phyloP scores from a whole-genome alignment of 495 filamentous ascomycete genomes.

The Friedmanniomyces endolithicus region DNA sequence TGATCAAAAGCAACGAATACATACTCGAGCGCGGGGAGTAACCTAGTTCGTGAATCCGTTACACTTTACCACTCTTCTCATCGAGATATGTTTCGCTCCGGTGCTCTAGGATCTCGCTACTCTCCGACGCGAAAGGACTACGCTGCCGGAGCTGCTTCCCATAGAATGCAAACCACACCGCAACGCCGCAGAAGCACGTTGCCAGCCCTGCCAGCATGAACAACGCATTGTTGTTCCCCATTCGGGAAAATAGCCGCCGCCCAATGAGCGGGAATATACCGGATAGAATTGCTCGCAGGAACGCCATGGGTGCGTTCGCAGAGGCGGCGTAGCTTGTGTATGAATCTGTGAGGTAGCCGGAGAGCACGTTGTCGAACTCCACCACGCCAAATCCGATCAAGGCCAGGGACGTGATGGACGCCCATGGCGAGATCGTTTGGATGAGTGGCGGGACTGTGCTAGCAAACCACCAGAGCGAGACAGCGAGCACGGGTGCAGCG shows the following conservation, averaged over 20 bases:
- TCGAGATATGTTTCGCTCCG: background rate
- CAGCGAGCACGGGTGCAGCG: conserved; percentile 36
- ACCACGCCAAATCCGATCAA: conserved; percentile 40
- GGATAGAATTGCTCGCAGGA: conserved; percentile 35
- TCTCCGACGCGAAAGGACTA: conserved; percentile 21
- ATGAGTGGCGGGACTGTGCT: conserved; percentile 38
- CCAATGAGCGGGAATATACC: conserved; percentile 39
- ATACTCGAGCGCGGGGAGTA: too few relatives aligned
- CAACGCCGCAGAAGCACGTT: conserved; percentile 35
- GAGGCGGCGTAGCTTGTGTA: conserved; percentile 42
- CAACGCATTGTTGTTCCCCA: conserved; percentile 37
- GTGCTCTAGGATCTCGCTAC: background rate
- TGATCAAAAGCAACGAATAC: too few relatives aligned
- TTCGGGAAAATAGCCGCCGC: conserved; percentile 31
- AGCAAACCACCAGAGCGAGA: conserved; percentile 41
- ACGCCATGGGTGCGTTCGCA: conserved; percentile 38
- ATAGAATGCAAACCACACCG: conserved; percentile 35
- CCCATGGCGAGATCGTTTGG: conserved; percentile 29
- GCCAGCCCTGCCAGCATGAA: conserved; percentile 36
- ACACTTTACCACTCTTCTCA: too few relatives aligned
- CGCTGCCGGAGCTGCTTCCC: conserved; percentile 33
- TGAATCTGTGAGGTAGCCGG: conserved; percentile 42
- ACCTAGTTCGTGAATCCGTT: too few relatives aligned
- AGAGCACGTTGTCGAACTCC: conserved; percentile 38
- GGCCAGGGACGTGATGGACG: conserved; percentile 33